Base-by-base conservation (phyloP, 2,329 filamentous ascomycete species). In the Penicillium thymicola region DNA sequence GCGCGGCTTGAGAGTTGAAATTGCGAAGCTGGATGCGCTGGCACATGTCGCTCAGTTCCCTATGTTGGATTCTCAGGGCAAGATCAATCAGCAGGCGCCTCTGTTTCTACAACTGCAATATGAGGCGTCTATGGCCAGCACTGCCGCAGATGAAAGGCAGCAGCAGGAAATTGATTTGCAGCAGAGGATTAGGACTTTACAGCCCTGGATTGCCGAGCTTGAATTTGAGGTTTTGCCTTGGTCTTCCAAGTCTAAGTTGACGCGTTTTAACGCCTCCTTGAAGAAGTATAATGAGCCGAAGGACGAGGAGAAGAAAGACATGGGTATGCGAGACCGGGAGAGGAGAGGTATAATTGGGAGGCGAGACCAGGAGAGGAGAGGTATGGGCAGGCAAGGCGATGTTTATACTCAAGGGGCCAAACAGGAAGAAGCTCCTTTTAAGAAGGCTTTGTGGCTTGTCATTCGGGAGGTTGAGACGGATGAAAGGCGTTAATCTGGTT, bases 181-280 rank as follows among this genome's bases (percentile, higher is more conserved):
- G 28, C 59, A 44, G 27, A 48, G 62, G 8, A 56, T 70, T 14
- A 42, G 40, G 5, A 47, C 61, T 14, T 44, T 70, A 38, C 54
- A 60, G 40, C 67, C 67, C 8, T 70, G 67, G 67, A 68, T 70
- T 55, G 64, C 65, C 3, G 60, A 62, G 25, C 40, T 69, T 16
- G 61, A 68, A 11, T 30, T 67, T 40, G 57, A 66, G 37, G 37
- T 59, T 43, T 28, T 59, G 36, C 62, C 67, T 3, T 65, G 62
- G 61, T 63, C 59, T 16, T 57, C 60, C 0, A 62, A 67, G 48
- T 66, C 65, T 3, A 63, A 49, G 25, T 57, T 70, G 36, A 61
- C 59, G 3, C 54, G 64, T 8, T 65, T 70, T 30, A 68, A 67
- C 42, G 54, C 61, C 2, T 59, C 59, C 6, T 47, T 68, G 18